Percentiles rank a stretch among this genome's conserved stretches.
Evolutionary conservation across 768 basidiomycete species (phyloP).

Genomic region (Astraeus odoratus): DNA sequence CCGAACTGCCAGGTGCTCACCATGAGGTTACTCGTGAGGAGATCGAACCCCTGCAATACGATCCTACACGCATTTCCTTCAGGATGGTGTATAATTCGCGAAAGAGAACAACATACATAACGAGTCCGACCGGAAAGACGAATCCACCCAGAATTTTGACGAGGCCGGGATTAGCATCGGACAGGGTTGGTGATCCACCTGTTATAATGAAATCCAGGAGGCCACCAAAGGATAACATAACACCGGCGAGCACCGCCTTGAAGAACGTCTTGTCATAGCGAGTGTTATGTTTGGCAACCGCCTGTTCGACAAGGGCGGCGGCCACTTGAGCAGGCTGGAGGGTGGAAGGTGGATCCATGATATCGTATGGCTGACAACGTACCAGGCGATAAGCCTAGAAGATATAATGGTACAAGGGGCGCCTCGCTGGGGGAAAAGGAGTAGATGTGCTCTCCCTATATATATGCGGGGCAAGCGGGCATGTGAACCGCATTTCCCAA

Average conservation of each 20-base stretch:
- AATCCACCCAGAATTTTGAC: constrained; percentile 54
- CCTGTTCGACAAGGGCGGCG: constrained; percentile 46
- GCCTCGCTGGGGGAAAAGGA: background rate
- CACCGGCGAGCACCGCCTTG: constrained; percentile 68
- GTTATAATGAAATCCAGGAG: constrained; percentile 27
- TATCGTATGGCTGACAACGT: constrained; percentile 5
- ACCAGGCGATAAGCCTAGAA: background rate
- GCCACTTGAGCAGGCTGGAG: constrained; percentile 57
- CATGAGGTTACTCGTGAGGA: constrained; percentile 57
- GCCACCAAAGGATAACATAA: constrained; percentile 46
- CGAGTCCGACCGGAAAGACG: constrained; percentile 63
- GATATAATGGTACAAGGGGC: constrained; percentile 1
- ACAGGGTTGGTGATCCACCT: too few species aligned
- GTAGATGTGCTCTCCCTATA: constrained; percentile 15
- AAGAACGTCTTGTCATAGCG: constrained; percentile 54
- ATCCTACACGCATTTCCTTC: constrained; percentile 41
- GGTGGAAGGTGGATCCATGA: constrained; percentile 33
- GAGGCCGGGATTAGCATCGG: constrained; percentile 35
- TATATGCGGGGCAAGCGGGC: background rate
- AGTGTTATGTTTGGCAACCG: constrained; percentile 57
- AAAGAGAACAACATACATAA: constrained; percentile 42
- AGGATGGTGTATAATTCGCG: background rate
- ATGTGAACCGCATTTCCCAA: background rate
- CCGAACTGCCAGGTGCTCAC: constrained; percentile 25
- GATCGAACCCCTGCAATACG: constrained; percentile 19